phyloP scores from a whole-genome alignment of 1,139 yeast genomes.

The Lodderomyces pseudojiufengensis region DNA sequence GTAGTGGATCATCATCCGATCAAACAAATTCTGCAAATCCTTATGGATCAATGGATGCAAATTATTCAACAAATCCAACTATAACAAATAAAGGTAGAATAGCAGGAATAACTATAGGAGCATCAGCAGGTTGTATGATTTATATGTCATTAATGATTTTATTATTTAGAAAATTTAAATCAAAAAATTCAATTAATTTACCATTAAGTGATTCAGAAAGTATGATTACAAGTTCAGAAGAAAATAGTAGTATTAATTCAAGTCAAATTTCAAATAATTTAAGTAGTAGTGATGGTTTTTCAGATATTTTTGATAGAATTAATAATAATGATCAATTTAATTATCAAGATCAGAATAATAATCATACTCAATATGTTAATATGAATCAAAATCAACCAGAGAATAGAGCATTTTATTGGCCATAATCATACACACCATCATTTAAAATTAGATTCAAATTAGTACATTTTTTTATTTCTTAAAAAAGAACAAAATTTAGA shows the following conservation, averaged over 20 bases:
- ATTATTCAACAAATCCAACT: slow-evolving; percentile 16
- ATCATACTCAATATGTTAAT: not conserved
- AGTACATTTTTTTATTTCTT: not conserved
- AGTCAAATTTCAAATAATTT: too few relatives aligned
- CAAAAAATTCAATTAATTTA: slow-evolving; percentile 33
- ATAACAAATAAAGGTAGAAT: slow-evolving; percentile 37
- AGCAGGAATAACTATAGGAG: slow-evolving; percentile 62
- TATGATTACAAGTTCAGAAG: slow-evolving; percentile 23
- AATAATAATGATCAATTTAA: slow-evolving; percentile 16
- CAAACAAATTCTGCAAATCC: slow-evolving; percentile 15
- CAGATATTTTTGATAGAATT: slow-evolving; percentile 32
- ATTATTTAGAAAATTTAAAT: slow-evolving; percentile 37
- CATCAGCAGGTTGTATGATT: slow-evolving; percentile 60
- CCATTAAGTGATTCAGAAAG: slow-evolving; percentile 44
- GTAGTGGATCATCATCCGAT: slow-evolving; percentile 5
- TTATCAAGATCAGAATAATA: slow-evolving; percentile 9
- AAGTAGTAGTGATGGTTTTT: slow-evolving; percentile 21
- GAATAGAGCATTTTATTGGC: not conserved
- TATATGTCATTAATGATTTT: slow-evolving; percentile 53
- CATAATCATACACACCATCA: too few relatives aligned
- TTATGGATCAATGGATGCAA: slow-evolving; percentile 44
- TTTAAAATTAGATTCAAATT: too few relatives aligned
- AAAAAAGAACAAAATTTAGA: too few relatives aligned
- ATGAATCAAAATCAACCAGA: not conserved
- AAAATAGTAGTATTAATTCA: slow-evolving; percentile 11